Evolutionary conservation across 73 alveolate genomes (phyloP), one percentile per base, ranked within the genome.

Genomic region (Stentor roeselii): DNA sequence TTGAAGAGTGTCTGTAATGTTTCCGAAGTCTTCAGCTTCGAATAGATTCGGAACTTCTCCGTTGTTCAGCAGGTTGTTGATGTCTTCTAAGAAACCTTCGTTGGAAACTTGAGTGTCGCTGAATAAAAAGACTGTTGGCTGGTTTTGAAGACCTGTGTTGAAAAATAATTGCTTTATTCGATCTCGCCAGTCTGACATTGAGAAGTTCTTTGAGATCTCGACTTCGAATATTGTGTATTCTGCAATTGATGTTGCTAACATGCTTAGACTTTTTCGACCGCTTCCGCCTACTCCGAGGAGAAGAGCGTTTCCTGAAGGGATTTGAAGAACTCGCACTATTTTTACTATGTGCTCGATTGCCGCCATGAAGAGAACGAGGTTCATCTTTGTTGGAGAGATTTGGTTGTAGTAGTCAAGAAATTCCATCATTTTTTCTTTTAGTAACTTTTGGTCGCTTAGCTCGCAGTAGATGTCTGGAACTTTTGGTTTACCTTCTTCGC

Each of bases 241-340:
- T 39, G 99, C 98, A 34, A 98, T 97, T 88, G 86, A 97, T 14
- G 99, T 96, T 11, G 99, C 98, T 82, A 98, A 91, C 39, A 94
- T 90, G 42, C 99, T 98, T 60, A 98, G 90, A 32, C 98, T 90
- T 91, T 98, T 98, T 84, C 99, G 94, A 83, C 99, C 99, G 39
- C 99, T 96, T 84, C 99, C 99, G 74, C 99, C 99, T 35, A 98
- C 99, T 42, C 99, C 99, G 41, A 98, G 98, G 58, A 98, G 93
- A 75, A 98, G 93, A 15, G 99, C 99, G 85, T 97, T 97, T 76
- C 99, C 99, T 41, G 94, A 92, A 58, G 99, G 99, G 76, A 92
- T 93, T 30, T 95, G 96, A 27, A 98, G 87, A 76, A 98, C 95
- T 86, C 99, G 93, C 14, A 98, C 92, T 74, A 98, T 98, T 78